These are phyloP conservation scores for sorghum (Sorghum bicolor) DNA, from an alignment of 176 grass and related monocot genomes.

Conservation along the genomic window Sorghum_bicolor_NCBIv3 NC_012875.2:59276501-59277000, in stretches of 20 bases:
- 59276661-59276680: background rate
- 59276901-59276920: conserved; percentile 10
- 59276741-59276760: conserved; percentile 56
- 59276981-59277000: conserved; percentile 22
- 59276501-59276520: conserved; percentile 39
- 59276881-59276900: conserved; percentile 57
- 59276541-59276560: conserved; percentile 28
- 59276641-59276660: background rate
- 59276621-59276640: conserved; percentile 20
- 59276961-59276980: conserved; percentile 53
- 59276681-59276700: conserved; percentile 65
- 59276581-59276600: conserved; percentile 60
- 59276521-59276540: conserved; percentile 32
- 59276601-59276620: conserved; percentile 34
- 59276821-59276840: conserved; percentile 43
- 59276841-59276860: conserved; percentile 46
- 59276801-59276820: conserved; percentile 60
- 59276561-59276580: conserved; percentile 46
- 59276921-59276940: conserved; percentile 45
- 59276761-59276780: conserved; percentile 66
- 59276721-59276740: conserved; percentile 44
- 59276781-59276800: conserved; percentile 32
- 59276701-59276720: conserved; percentile 65
- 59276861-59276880: conserved; percentile 63
- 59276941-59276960: conserved; percentile 32